A percentile compares a stretch with the other conserved stretches of the same genome.
These are phyloP conservation scores for Scutellaria baicalensis DNA, from an alignment of 257 asterid genomes.

Conservation along the genomic window DNA sequence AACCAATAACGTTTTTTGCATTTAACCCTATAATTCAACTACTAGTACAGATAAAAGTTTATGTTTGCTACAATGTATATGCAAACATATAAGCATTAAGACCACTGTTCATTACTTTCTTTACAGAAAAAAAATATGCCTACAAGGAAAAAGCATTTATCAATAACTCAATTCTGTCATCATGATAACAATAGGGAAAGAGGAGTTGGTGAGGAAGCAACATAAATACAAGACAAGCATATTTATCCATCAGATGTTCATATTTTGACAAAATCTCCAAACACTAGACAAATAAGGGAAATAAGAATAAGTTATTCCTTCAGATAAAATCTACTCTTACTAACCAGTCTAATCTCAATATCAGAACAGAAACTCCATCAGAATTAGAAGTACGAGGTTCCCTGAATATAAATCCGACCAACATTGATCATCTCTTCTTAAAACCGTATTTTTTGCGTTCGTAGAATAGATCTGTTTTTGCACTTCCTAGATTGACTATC, in stretches of 20 bases:
- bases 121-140: no score
- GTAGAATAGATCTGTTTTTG: slow-evolving; percentile 73
- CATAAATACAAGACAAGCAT: not conserved
- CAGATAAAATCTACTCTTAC: not conserved
- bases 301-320: not conserved
- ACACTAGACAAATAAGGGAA: not conserved
- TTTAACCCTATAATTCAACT: no score
- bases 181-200: no score
- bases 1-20: no score
- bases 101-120: no score
- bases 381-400: not conserved
- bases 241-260: not conserved
- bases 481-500: slow-evolving; percentile 84
- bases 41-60: no score
- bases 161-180: no score
- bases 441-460: slow-evolving; percentile 90
- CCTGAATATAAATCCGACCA: not conserved
- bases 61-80: no score
- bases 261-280: not conserved
- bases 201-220: not conserved
- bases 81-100: no score
- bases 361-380: not conserved
- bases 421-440: slow-evolving; percentile 52
- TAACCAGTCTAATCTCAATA: not conserved
- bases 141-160: no score